Conservation (phyloP, 2,329 filamentous ascomycete species). For the Cladosporium austrohemisphaericum region DNA sequence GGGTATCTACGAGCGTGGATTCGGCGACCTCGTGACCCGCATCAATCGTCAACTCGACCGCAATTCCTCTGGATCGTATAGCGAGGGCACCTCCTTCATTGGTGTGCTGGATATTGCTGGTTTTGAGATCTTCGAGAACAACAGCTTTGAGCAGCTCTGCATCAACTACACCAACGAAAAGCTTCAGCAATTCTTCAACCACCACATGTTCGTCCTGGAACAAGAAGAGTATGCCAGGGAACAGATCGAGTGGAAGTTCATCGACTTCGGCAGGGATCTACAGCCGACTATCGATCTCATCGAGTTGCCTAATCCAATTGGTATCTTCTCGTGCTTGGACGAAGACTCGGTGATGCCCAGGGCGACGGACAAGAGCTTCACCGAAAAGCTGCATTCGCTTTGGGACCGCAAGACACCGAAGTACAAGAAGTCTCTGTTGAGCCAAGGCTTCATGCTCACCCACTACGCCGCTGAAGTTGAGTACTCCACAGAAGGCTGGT, state of each 20-base stretch:
- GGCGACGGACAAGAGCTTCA: constrained; percentile 93
- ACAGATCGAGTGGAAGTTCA: constrained; percentile 99
- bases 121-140: constrained; percentile 97
- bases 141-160: constrained; percentile 97
- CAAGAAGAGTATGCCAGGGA: constrained; percentile 97
- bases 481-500: constrained; percentile 90
- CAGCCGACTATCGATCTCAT: constrained; percentile 98
- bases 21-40: constrained; percentile 83
- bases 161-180: constrained; percentile 99
- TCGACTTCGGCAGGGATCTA: constrained; percentile 94
- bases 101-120: constrained; percentile 98
- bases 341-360: constrained; percentile 99
- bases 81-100: constrained; percentile 92
- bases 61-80: constrained; percentile 62
- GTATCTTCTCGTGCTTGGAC: constrained; percentile 96
- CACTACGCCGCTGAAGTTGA: constrained; percentile 98
- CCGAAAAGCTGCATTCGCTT: constrained; percentile 91
- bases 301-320: constrained; percentile 91
- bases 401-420: constrained; percentile 97
- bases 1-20: constrained; percentile 94
- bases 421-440: constrained; percentile 82
- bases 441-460: constrained; percentile 90
- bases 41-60: constrained; percentile 91
- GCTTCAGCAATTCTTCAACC: constrained; percentile 98
- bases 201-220: constrained; percentile 99